These are phyloP conservation scores for Cutaneotrichosporon cavernicola DNA, from an alignment of 1,284 basidiomycete species.

Conservation along the genomic window DNA sequence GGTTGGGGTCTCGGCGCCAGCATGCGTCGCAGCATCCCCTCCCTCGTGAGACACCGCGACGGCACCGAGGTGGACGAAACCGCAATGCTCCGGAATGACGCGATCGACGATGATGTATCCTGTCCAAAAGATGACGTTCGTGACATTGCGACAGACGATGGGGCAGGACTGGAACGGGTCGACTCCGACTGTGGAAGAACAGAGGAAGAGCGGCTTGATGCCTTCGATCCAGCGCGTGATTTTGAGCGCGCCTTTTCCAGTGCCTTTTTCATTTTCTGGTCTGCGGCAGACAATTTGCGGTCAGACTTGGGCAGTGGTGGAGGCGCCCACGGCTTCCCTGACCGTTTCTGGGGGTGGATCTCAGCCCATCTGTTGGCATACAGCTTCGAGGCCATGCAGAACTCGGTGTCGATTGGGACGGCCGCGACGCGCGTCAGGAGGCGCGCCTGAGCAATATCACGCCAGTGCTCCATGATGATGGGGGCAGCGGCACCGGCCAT, in stretches of 20 bases:
- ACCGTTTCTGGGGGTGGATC: not conserved
- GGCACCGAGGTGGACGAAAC: not conserved
- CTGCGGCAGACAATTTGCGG: too few species aligned
- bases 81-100: not conserved
- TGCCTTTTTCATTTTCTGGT: too few species aligned
- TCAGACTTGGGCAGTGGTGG: not conserved
- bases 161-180: not conserved
- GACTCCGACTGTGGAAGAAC: not conserved
- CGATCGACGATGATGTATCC: not conserved
- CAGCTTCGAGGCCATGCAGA: constrained; percentile 29
- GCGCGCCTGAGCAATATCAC: constrained; percentile 25
- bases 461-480: constrained; percentile 33
- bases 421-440: constrained; percentile 19
- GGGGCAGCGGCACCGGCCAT: constrained; percentile 31
- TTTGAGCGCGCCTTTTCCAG: not conserved
- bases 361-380: constrained; percentile 20
- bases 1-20: not conserved
- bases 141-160: not conserved
- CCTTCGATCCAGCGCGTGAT: not conserved
- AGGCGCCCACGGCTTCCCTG: not conserved
- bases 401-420: constrained; percentile 29
- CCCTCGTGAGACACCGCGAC: not conserved
- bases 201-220: not conserved
- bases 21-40: constrained; percentile 21
- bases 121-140: too few species aligned